These are phyloP conservation scores for Leucocoprinus sp. DNA, from an alignment of 768 basidiomycete genomes.

Conservation along the genomic window DNA sequence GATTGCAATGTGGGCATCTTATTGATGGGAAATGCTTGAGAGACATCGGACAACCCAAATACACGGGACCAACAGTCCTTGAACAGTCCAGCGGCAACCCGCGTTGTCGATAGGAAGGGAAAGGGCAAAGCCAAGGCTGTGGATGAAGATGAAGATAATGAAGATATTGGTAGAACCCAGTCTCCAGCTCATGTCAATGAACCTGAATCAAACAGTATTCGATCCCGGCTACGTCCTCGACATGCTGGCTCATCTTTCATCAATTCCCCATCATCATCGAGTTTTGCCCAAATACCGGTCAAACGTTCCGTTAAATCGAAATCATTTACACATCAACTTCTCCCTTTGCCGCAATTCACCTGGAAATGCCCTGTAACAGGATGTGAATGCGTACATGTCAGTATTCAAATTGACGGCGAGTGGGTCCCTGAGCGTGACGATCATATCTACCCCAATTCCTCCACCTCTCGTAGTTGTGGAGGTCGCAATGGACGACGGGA, in stretches of 20 bases:
- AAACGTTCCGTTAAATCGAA: constrained; percentile 12
- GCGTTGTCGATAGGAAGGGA: constrained; percentile 18
- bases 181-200: neutral
- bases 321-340: constrained; percentile 7
- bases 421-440: constrained; percentile 51
- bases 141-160: constrained; percentile 13
- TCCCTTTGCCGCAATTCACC: constrained; percentile 26
- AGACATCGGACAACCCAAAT: constrained; percentile 41
- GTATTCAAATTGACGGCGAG: constrained; percentile 46
- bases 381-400: constrained; percentile 47
- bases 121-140: constrained; percentile 42
- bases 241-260: constrained; percentile 13
- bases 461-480: constrained; percentile 2
- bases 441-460: neutral
- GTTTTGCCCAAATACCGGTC: constrained; percentile 4
- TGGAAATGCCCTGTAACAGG: constrained; percentile 61
- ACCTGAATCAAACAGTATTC: constrained; percentile 41
- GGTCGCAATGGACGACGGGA: constrained; percentile 12
- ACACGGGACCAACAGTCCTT: too few species aligned
- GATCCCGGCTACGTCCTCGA: constrained; percentile 51
- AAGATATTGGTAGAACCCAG: too few species aligned
- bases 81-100: too few species aligned
- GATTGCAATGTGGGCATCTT: constrained; percentile 68
- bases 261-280: constrained; percentile 10
- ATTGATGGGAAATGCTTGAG: constrained; percentile 71